Conservation (phyloP, 371 early-diverging fungal species). For the Mortierella sp. region DNA sequence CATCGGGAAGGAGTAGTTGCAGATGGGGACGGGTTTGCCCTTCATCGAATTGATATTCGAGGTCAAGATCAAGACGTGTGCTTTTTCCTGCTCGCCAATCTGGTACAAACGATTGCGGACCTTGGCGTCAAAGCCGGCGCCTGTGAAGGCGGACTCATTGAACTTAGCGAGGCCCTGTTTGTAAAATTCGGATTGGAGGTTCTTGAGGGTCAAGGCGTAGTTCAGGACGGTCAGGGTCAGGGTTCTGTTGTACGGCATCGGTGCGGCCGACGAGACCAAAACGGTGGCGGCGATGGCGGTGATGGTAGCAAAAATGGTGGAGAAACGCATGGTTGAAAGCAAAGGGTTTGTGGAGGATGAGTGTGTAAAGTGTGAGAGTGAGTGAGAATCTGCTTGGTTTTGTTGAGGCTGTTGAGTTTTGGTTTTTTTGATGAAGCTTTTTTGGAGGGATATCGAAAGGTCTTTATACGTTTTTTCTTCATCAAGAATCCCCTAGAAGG, state of each 20-base stretch:
- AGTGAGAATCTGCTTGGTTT: neutral
- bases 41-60: conserved; percentile 37
- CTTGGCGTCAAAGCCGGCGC: conserved; percentile 49
- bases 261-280: neutral
- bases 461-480: neutral
- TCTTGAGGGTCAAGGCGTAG: conserved; percentile 35
- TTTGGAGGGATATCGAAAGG: neutral
- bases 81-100: conserved; percentile 57
- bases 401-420: neutral
- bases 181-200: conserved; percentile 44
- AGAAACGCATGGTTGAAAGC: conserved; percentile 33
- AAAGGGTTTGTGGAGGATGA: neutral
- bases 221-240: conserved; percentile 16
- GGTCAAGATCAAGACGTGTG: conserved; percentile 56
- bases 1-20: conserved; percentile 61
- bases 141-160: conserved; percentile 34
- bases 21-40: conserved; percentile 53
- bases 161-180: conserved; percentile 57
- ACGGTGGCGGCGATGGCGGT: neutral
- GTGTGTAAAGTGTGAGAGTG: conserved; percentile 10
- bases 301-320: conserved; percentile 10
- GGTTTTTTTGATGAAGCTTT: neutral
- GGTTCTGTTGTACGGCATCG: neutral
- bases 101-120: conserved; percentile 48
- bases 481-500: neutral